A percentile compares a stretch with the other conserved stretches of the same genome.
Conservation (phyloP, 495 filamentous ascomycete genomes). For the Oleoguttula mirabilis region DNA sequence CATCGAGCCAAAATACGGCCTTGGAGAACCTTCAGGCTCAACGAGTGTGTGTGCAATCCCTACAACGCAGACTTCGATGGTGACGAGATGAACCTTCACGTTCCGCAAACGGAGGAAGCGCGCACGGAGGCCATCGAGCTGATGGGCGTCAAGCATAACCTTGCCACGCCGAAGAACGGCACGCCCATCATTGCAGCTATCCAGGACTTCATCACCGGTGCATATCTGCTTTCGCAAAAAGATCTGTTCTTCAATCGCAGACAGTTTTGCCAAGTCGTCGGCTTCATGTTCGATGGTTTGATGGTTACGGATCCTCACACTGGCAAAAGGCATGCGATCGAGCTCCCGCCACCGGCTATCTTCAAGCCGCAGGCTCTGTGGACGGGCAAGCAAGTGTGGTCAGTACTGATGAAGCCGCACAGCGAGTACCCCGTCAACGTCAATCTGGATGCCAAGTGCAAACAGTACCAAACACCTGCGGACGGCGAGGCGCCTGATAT, state of each 20-base stretch:
- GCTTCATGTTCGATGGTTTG: constrained; percentile 82
- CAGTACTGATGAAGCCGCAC: constrained; percentile 87
- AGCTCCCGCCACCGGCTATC: constrained; percentile 75
- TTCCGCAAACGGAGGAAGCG: constrained; percentile 95
- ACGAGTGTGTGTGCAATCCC: constrained; percentile 95
- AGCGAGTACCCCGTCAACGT: constrained; percentile 64
- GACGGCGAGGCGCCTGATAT: constrained; percentile 51
- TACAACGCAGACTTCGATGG: constrained; percentile 99
- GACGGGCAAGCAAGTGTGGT: constrained; percentile 98
- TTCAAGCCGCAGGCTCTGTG: constrained; percentile 78
- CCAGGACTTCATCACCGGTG: constrained; percentile 95
- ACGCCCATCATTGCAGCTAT: constrained; percentile 97
- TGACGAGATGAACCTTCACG: constrained; percentile 98
- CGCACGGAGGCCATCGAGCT: constrained; percentile 87
- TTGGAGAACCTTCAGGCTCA: constrained; percentile 91
- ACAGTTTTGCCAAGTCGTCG: constrained; percentile 76
- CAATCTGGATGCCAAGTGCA: constrained; percentile 87
- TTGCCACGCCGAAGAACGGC: constrained; percentile 91
- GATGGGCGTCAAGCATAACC: constrained; percentile 96
- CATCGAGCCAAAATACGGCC: constrained; percentile 88
- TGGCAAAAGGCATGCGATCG: constrained; percentile 45
- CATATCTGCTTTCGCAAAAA: constrained; percentile 84
- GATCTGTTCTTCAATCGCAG: constrained; percentile 82
- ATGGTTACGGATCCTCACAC: constrained; percentile 26
- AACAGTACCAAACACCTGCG: constrained; percentile 53